Base-by-base conservation (phyloP, 768 basidiomycete species). In the Leccinum disarticulatum region DNA sequence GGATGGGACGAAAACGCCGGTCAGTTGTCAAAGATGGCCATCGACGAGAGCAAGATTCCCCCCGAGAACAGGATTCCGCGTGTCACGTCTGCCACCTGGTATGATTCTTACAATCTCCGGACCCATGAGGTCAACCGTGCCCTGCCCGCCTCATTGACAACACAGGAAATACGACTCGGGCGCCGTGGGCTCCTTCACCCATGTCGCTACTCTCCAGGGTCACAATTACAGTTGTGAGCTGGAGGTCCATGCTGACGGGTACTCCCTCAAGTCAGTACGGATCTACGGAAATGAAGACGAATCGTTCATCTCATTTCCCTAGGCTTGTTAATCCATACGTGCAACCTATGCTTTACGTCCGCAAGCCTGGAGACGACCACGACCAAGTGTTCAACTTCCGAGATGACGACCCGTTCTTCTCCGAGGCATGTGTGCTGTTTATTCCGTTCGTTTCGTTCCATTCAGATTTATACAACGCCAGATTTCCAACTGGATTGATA, bases 1-100 rank as follows among this genome's bases (percentile, higher is more conserved):
- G 95, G 96, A 70, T 94, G 90, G 90, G 80, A 93, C 71, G 95
- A 98, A 74, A 83, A 86, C 63, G 90, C 96, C 10, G 96, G 96
- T 35, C 75, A 84, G 17, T 83, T 98, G 35, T 86, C 86, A 62
- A 93, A 91, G 74, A 82, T 95, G 67, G 72, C 78, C 22, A 79
- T 98, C 58, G 93, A 98, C 73, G 96, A 98, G 76, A 83, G 74
- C 72, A 83, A 86, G 73, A 94, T 96, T 67, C 76, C 87, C 11
- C 87, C 88, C 3, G 90, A 93, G 64, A 90, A 96, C 75, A 86
- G 96, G 64, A 94, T 98, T 66, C 94, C 96, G 35, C 90, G 96
- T 69, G 89, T 93, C 57, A 98, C 96, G 22, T 80, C 90, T 28
- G 95, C 96, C 46, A 90, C 87, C 36, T 98, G 96, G 95, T 89